Evolutionary conservation across 176 grass and related monocot species (phyloP), one percentile per base, ranked within the genome.

Genomic region (Lolium perenne): DNA sequence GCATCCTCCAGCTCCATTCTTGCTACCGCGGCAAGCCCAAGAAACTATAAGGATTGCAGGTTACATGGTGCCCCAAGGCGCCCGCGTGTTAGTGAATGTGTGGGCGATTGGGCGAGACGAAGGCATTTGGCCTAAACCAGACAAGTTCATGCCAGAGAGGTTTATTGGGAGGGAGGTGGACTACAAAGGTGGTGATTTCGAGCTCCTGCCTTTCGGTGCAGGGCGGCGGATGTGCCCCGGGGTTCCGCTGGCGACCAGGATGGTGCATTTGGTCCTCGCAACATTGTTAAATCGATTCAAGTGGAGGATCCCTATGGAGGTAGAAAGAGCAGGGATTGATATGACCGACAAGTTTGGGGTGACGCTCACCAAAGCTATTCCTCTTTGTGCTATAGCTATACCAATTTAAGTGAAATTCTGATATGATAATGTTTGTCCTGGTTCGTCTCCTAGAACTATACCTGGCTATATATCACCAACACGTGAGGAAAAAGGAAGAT

Each of bases 271-370:
- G 18, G 18, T 90, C 0, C 71, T 93, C 10, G 91, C 84, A 1
- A 81, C 84, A 0, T 8, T 93, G 53, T 25, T 93, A 0, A 50
- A 87, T 17, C 32, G 38, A 0, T 86, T 80, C 5, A 26, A 76
- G 14, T 92, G 90, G 90, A 78, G 38, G 60, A 66, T 91, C 4
- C 90, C 90, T 0, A 7, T 0, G 14, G 77, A 88, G 2, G 54
- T 55, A 7, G 46, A 85, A 6, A 74, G 53, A 15, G 9, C n/a
- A 14, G 88, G 86, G n/a, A 29, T 90, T 43, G 75, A 90, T 23
- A 92, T 90, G 91, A 18, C 48, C 8, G 91, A 92, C 8, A 87
- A 84, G 18, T 90, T 87, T 38, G 91, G 85, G 0, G 10, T 80
- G 0, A 83, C 87, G 0, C 11, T 90, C 0, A 35, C 65, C 4